phyloP scores from a whole-genome alignment of 805 yeast species.

The Saccharomycopsis olivae region DNA sequence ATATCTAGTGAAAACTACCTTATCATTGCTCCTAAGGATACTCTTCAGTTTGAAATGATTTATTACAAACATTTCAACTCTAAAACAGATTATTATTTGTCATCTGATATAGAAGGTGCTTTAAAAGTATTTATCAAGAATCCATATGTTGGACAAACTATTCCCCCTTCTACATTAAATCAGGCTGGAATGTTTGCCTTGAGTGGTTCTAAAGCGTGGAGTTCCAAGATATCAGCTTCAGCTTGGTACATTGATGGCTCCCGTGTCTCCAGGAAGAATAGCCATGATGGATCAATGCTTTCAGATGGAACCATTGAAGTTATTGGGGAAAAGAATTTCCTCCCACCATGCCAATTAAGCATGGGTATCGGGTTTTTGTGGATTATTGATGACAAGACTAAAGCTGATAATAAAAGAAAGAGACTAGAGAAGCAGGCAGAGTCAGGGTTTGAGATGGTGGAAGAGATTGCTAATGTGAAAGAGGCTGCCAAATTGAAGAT shows the following conservation, averaged over 20 bases:
- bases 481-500: slow-evolving; percentile 20
- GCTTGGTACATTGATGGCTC: slow-evolving; percentile 77
- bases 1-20: slow-evolving; percentile 82
- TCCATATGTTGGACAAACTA: slow-evolving; percentile 54
- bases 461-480: slow-evolving; percentile 24
- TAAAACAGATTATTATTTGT: slow-evolving; percentile 60
- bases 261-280: slow-evolving; percentile 61
- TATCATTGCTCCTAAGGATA: slow-evolving; percentile 80
- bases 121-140: slow-evolving; percentile 73
- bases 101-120: slow-evolving; percentile 65
- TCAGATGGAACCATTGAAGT: slow-evolving; percentile 48
- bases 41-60: slow-evolving; percentile 66
- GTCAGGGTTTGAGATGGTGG: slow-evolving; percentile 23
- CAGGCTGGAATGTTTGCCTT: slow-evolving; percentile 88
- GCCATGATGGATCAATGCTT: slow-evolving; percentile 46
- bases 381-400: slow-evolving; percentile 48
- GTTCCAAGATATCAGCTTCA: slow-evolving; percentile 65
- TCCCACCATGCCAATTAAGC: slow-evolving; percentile 74
- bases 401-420: slow-evolving; percentile 17
- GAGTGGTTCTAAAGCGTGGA: slow-evolving; percentile 84
- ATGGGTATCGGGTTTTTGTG: slow-evolving; percentile 86
- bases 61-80: slow-evolving; percentile 64
- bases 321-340: slow-evolving; percentile 42
- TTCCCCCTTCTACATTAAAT: slow-evolving; percentile 78
- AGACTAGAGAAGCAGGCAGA: slow-evolving; percentile 23